Evolutionary conservation across 345 rosid genomes (phyloP), one percentile per base, ranked within the genome.

Genomic region (Rhodamnia argentea): DNA sequence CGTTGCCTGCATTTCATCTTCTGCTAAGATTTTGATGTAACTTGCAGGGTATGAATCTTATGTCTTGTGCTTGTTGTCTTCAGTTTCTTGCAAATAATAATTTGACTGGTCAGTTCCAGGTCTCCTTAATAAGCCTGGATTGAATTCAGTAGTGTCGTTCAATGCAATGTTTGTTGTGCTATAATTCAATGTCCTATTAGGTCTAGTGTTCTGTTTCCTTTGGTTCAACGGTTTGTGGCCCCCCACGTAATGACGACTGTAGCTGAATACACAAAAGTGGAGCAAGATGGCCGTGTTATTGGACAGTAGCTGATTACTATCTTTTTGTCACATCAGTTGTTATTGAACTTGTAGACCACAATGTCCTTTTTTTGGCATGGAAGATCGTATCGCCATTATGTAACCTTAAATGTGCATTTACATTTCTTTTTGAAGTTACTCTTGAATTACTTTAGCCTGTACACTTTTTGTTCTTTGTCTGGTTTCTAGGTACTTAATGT

Each of bases 11-110:
- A 37, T 37, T 37, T 82, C 58, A 78, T 83, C 10, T 62, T 62
- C 40, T 1, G 13, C 32, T 29, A 20, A 62, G 14, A 14, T 62
- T 27, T 62, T 62, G 22, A 62, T 62, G 74, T 16, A 15, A 27
- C 40, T 62, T 14, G 74, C 74, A 27, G 40, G 74, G 74, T 62
- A 27, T 32, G 1, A 27, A 27, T 62, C 74, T 62, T 62, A 27
- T 27, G 15, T 47, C 76, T 88, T 88, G 75, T 87, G 82, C 42
- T 83, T 82, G 42, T 16, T 86, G 82, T 82, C 81, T 87, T 75
- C 93, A 97, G 99, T 85, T 95, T 91, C 90, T 88, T 97, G 84
- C 96, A 87, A 96, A 96, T 94, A 97, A 97, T 87, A 94, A 94
- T 87, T 91, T 97, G 87, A 93, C 95, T 3, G 98, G 99, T 84